A percentile compares a stretch with the other conserved stretches of the same genome.
These are phyloP conservation scores for Moesziomyces sp. DNA, from an alignment of 1,284 basidiomycete species.

Conservation along the genomic window DNA sequence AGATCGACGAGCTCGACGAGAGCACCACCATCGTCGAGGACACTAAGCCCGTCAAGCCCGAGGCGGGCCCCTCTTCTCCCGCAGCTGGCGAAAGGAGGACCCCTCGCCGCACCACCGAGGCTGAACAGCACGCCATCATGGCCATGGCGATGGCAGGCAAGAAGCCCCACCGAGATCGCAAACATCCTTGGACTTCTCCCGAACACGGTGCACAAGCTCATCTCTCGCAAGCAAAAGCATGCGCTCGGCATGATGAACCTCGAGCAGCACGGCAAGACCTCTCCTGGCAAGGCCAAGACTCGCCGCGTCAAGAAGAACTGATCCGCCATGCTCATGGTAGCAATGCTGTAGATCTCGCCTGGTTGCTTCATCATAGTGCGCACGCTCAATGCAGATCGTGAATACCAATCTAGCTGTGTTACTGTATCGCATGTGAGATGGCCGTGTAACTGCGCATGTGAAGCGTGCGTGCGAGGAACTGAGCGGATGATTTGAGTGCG, in stretches of 20 bases:
- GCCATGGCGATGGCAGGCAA: slow-evolving; percentile 7
- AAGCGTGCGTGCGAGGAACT: too few species aligned
- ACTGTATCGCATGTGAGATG: too few species aligned
- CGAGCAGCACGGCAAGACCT: not conserved
- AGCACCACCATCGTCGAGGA: not conserved
- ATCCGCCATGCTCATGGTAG: not conserved
- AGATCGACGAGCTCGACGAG: not conserved
- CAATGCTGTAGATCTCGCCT: not conserved
- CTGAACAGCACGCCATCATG: slow-evolving; percentile 13
- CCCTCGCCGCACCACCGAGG: slow-evolving; percentile 1
- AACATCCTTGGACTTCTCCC: slow-evolving; percentile 5
- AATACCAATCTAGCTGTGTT: too few species aligned
- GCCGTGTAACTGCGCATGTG: too few species aligned
- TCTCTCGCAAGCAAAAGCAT: slow-evolving; percentile 2
- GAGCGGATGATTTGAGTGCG: too few species aligned
- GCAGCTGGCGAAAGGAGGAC: not conserved
- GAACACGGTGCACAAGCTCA: slow-evolving; percentile 8
- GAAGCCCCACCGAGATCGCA: slow-evolving; percentile 3
- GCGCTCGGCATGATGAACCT: not conserved
- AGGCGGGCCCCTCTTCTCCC: not conserved
- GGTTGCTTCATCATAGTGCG: not conserved
- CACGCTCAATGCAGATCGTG: too few species aligned
- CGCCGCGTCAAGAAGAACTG: not conserved
- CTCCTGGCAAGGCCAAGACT: slow-evolving; percentile 1
- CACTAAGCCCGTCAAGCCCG: not conserved